These are phyloP conservation scores for Moniliophthora roreri DNA, from an alignment of 1,284 basidiomycete genomes.

Conservation along the genomic window DNA sequence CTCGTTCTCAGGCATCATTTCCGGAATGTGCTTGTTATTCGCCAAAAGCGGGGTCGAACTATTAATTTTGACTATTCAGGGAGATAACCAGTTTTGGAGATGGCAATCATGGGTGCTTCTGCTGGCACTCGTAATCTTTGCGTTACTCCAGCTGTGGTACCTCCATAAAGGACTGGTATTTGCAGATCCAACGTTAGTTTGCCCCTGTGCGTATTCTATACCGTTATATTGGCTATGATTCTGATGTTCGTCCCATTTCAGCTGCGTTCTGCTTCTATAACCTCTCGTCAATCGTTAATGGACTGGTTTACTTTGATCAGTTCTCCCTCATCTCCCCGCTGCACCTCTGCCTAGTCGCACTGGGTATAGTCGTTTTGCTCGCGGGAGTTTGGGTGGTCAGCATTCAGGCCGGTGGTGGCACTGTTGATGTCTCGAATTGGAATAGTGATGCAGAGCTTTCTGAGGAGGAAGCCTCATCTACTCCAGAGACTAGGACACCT, in stretches of 20 bases:
- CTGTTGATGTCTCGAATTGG: constrained; percentile 56
- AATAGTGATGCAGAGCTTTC: constrained; percentile 43
- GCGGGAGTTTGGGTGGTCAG: constrained; percentile 90
- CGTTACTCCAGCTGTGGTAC: constrained; percentile 86
- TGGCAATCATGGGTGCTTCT: constrained; percentile 86
- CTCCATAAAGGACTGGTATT: constrained; percentile 87
- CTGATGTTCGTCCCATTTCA: constrained; percentile 26
- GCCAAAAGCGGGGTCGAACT: constrained; percentile 95
- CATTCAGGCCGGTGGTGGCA: constrained; percentile 56
- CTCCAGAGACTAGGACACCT: constrained; percentile 10
- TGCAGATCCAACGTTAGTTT: constrained; percentile 87
- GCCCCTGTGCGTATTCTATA: constrained; percentile 65
- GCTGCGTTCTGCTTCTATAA: constrained; percentile 98
- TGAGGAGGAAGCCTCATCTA: constrained; percentile 19
- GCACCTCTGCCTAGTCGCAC: constrained; percentile 72
- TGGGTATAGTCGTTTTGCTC: constrained; percentile 82
- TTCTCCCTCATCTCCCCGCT: constrained; percentile 69
- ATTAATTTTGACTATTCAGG: constrained; percentile 76
- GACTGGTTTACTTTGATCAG: constrained; percentile 91
- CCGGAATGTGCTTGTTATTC: constrained; percentile 90
- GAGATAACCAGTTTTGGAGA: constrained; percentile 85
- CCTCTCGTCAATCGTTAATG: constrained; percentile 85
- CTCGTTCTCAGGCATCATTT: constrained; percentile 88
- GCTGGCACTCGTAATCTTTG: constrained; percentile 67
- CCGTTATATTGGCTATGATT: neutral